phyloP scores from a whole-genome alignment of 2,329 filamentous ascomycete species.

The Aspergillus ruber region DNA sequence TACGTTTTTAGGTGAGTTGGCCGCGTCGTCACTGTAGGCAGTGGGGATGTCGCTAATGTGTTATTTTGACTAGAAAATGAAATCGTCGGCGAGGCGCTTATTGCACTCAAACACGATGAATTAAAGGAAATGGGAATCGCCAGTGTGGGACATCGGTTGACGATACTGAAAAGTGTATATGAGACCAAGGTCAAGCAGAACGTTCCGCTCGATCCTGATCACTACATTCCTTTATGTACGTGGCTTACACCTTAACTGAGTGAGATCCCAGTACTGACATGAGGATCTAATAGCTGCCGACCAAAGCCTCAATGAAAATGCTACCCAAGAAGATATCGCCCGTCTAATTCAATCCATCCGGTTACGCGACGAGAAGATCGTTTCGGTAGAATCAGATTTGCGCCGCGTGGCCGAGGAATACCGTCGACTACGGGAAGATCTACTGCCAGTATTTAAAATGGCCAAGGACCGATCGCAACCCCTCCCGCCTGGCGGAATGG shows the following conservation, averaged over 20 bases:
- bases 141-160: constrained; percentile 89
- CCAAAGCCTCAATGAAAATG: constrained; percentile 76
- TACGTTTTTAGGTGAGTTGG: constrained; percentile 67
- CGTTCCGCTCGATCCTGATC: constrained; percentile 81
- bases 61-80: constrained; percentile 67
- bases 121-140: constrained; percentile 89
- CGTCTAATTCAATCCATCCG: constrained; percentile 84
- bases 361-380: constrained; percentile 84
- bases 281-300: constrained; percentile 66
- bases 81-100: constrained; percentile 84
- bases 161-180: constrained; percentile 92
- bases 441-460: constrained; percentile 81
- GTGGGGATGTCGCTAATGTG: constrained; percentile 1
- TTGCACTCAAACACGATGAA: constrained; percentile 84
- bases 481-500: constrained; percentile 50
- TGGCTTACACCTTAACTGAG: constrained; percentile 9
- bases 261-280: background rate
- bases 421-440: constrained; percentile 78
- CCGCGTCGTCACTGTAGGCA: constrained; percentile 4
- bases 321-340: constrained; percentile 88
- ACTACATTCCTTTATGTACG: constrained; percentile 89
- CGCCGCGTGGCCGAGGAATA: constrained; percentile 83
- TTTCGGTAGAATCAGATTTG: constrained; percentile 73
- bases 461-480: constrained; percentile 89
- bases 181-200: constrained; percentile 94